These are phyloP conservation scores for Licmophora abbreviata DNA, from an alignment of 108 stramenopile genomes.

Conservation along the genomic window DNA sequence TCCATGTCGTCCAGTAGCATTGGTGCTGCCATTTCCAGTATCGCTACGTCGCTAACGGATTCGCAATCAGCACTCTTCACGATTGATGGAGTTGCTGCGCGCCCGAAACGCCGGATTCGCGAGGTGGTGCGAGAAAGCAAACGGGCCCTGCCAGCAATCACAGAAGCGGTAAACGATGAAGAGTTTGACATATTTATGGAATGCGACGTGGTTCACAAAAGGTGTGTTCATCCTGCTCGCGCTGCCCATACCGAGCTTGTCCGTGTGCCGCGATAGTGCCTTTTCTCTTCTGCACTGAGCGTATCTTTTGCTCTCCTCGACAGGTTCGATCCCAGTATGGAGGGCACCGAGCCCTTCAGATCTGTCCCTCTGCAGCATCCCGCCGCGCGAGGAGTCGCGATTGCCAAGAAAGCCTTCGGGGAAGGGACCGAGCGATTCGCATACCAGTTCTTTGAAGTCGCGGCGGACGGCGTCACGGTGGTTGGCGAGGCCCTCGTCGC, in stretches of 20 bases:
- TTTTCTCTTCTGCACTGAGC: neutral
- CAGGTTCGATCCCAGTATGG: neutral
- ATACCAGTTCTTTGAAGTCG: constrained; percentile 14
- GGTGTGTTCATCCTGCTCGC: constrained; percentile 10
- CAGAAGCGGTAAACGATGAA: constrained; percentile 7
- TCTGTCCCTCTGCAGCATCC: constrained; percentile 7
- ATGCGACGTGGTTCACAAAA: neutral
- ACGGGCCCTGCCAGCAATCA: constrained; percentile 14
- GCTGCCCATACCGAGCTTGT: neutral
- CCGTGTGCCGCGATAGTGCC: neutral
- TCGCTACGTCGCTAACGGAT: constrained; percentile 27
- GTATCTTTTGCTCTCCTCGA: neutral
- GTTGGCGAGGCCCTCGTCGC: constrained; percentile 12
- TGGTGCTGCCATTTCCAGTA: constrained; percentile 17
- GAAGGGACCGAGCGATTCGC: constrained; percentile 15
- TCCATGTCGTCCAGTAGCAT: constrained; percentile 23
- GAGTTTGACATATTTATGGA: constrained; percentile 14
- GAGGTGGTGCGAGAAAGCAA: constrained; percentile 25
- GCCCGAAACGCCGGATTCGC: constrained; percentile 22
- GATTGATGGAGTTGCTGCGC: constrained; percentile 8
- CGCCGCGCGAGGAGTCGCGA: constrained; percentile 8
- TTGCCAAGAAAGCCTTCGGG: constrained; percentile 5
- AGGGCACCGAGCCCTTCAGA: neutral
- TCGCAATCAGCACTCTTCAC: constrained; percentile 40
- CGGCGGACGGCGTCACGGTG: constrained; percentile 8